These are phyloP conservation scores for Pythium dissotocum DNA, from an alignment of 352 stramenopile genomes.

Conservation along the genomic window DNA sequence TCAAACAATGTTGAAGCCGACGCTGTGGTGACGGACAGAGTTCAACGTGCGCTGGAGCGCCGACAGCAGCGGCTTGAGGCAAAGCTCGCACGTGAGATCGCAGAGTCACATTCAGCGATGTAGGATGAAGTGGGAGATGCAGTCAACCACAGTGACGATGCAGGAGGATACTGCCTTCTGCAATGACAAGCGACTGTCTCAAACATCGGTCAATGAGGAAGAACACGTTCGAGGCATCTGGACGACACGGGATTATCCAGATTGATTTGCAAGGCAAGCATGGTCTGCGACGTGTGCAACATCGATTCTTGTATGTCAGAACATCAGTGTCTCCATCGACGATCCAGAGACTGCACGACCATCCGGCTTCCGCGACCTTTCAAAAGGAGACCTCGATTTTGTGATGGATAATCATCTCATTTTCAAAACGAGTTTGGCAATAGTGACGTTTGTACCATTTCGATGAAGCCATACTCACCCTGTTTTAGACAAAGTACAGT, in stretches of 20 bases:
- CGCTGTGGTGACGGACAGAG: conserved; percentile 23
- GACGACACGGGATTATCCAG: neutral
- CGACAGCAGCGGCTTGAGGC: conserved; percentile 44
- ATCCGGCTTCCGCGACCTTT: neutral
- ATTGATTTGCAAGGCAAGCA: neutral
- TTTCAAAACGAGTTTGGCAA: neutral
- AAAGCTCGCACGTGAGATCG: conserved; percentile 35
- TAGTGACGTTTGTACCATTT: neutral
- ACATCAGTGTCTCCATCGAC: neutral
- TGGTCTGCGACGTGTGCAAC: neutral
- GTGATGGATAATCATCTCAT: neutral
- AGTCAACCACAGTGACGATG: neutral
- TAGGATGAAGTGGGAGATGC: neutral
- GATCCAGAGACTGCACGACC: conserved; percentile 1
- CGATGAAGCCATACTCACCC: neutral
- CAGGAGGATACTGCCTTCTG: neutral
- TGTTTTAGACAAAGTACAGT: neutral
- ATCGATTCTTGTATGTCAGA: neutral
- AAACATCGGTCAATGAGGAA: conserved; percentile 1
- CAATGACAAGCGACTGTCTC: conserved; percentile 2
- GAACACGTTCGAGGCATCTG: neutral
- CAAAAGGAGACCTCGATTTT: neutral
- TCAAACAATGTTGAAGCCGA: neutral
- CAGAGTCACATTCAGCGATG: neutral
- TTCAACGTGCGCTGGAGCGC: conserved; percentile 49